Evolutionary conservation across 352 stramenopile species (phyloP), one percentile per base, ranked within the genome.

Genomic region (Phytophthora citrophthora): DNA sequence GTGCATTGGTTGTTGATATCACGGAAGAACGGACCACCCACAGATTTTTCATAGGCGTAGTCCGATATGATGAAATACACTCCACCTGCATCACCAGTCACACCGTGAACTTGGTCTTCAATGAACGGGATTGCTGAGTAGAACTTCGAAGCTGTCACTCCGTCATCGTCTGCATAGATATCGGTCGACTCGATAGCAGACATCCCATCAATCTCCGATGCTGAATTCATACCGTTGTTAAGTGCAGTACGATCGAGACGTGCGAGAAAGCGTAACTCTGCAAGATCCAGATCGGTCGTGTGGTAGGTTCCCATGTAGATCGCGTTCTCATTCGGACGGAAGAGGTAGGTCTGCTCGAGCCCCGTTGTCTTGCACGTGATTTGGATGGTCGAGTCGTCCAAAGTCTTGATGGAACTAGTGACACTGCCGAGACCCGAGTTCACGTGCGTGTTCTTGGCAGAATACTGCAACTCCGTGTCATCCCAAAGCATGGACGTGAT

Each of bases 281-380:
- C 55, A 0, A 85, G 62, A 13, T 63, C 51, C 12, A 73, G 41
- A 23, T 74, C 67, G 3, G 38, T 52, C 27, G 61, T 68, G 55
- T 82, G 76, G 76, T 85, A 80, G 11, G 76, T 85, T 27, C 70
- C 73, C 73, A 85, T 82, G 67, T 85, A 85, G 39, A 85, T 70
- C 29, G 54, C 65, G 32, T 80, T 85, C 48, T 85, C 76, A 15
- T 76, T 69, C 1, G 71, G 65, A 13, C 76, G 67, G 54, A 85
- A 77, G 20, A 82, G 64, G 36, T 77, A 82, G 49, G 79, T 82
- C 36, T 85, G 76, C 34, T 77, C 76, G 18, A 82, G 34, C 0
- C 73, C 73, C 0, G 53, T 59, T 1, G 44, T 61, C 23, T 64
- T 58, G 56, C 76, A 85, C 11, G 64, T 77, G 46, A 85, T 44